A percentile compares a stretch with the other conserved stretches of the same genome.
These are phyloP conservation scores for Verticillium dahliae DNA, from an alignment of 2,329 filamentous ascomycete genomes.

Conservation along the genomic window DNA sequence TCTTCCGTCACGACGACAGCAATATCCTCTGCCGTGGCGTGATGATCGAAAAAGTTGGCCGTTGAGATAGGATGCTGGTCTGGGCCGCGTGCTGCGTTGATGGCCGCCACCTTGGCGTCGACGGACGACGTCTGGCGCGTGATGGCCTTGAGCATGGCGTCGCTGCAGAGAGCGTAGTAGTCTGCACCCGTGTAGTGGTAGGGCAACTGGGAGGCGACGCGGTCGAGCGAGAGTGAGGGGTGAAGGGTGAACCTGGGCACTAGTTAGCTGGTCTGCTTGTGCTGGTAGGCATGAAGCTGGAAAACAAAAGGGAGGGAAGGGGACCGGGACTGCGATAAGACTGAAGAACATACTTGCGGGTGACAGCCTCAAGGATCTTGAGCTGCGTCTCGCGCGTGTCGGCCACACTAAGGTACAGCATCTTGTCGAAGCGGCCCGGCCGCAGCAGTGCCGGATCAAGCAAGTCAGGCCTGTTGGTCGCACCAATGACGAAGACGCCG, in stretches of 20 bases:
- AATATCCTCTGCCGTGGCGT: slow-evolving; percentile 74
- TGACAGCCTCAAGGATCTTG: slow-evolving; percentile 88
- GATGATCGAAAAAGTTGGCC: slow-evolving; percentile 93
- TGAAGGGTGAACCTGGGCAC: slow-evolving; percentile 70
- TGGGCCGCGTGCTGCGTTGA: slow-evolving; percentile 45
- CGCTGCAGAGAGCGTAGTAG: slow-evolving; percentile 93
- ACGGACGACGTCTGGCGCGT: slow-evolving; percentile 81
- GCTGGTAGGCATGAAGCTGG: no score
- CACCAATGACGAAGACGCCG: slow-evolving; percentile 93
- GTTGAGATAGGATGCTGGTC: slow-evolving; percentile 58
- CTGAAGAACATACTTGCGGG: slow-evolving; percentile 66
- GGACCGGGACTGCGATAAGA: no score
- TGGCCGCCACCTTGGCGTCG: slow-evolving; percentile 69
- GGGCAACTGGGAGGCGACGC: slow-evolving; percentile 71
- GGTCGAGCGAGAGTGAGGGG: slow-evolving; percentile 66
- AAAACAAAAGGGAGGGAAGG: neutral
- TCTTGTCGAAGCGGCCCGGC: slow-evolving; percentile 93
- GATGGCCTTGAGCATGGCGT: slow-evolving; percentile 98
- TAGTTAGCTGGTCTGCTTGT: slow-evolving; percentile 1
- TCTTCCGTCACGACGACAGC: slow-evolving; percentile 82
- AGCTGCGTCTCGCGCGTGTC: slow-evolving; percentile 96
- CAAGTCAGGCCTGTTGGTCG: slow-evolving; percentile 89
- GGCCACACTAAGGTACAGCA: slow-evolving; percentile 93
- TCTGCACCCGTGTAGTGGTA: slow-evolving; percentile 98
- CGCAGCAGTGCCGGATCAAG: slow-evolving; percentile 84